phyloP scores from a whole-genome alignment of 306 rosid genomes.

The Casuarina cunninghamiana region DNA sequence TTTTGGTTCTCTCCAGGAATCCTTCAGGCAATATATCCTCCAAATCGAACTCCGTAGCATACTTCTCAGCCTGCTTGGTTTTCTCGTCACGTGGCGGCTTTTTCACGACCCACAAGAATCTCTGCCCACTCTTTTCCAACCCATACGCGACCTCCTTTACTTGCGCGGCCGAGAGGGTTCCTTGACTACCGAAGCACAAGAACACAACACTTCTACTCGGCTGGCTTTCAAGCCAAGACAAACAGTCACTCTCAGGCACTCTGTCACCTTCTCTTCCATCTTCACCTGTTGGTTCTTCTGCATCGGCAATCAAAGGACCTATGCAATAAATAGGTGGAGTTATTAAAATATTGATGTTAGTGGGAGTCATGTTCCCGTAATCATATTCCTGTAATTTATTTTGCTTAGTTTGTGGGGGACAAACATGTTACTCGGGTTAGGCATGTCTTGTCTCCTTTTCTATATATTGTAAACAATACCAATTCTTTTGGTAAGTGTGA shows the following conservation, averaged over 20 bases:
- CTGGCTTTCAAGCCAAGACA: slow-evolving; percentile 33
- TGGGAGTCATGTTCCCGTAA: no score
- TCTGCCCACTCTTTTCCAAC: slow-evolving; percentile 32
- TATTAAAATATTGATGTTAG: no score
- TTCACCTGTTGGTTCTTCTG: background rate
- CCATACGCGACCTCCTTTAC: slow-evolving; percentile 31
- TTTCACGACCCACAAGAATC: slow-evolving; percentile 38
- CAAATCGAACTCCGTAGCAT: slow-evolving; percentile 3
- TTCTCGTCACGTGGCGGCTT: slow-evolving; percentile 13
- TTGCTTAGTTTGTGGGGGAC: no score
- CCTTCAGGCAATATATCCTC: background rate
- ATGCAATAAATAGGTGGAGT: slow-evolving; percentile 23
- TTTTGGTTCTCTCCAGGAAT: slow-evolving; percentile 36
- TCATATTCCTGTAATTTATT: no score
- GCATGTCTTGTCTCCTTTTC: no score
- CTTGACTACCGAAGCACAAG: slow-evolving; percentile 36
- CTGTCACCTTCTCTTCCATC: background rate
- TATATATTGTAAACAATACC: no score
- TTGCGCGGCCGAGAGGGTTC: slow-evolving; percentile 20
- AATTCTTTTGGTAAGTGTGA: no score
- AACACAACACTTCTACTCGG: slow-evolving; percentile 32
- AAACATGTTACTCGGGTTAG: no score
- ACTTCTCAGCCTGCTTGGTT: background rate
- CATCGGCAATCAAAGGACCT: slow-evolving; percentile 19
- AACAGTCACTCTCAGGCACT: background rate